A percentile compares a stretch with the other conserved stretches of the same genome.
Conservation (phyloP, 768 basidiomycete species). For the Leucocoprinus leucothites region DNA sequence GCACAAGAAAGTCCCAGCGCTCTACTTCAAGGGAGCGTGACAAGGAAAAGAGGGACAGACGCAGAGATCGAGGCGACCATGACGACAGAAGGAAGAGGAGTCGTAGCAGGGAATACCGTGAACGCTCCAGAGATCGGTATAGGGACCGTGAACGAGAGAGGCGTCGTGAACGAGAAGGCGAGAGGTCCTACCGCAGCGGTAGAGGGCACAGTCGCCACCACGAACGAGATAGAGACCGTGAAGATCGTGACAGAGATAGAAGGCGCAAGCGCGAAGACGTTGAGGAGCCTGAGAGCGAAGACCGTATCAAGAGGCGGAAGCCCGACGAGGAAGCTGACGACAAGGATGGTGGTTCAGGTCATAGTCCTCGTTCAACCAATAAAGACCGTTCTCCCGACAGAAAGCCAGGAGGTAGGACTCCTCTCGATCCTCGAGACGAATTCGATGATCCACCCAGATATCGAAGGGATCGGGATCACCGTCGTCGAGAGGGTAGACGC, state of each 20-base stretch:
- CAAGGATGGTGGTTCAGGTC: conserved; percentile 37
- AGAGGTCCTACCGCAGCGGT: conserved; percentile 45
- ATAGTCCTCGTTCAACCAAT: conserved; percentile 52
- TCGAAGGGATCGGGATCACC: conserved; percentile 31
- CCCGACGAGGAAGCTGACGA: conserved; percentile 51
- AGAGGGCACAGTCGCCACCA: conserved; percentile 44
- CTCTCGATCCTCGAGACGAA: conserved; percentile 58
- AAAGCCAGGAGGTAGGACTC: conserved; percentile 44
- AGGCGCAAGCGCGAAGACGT: conserved; percentile 40
- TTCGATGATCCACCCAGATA: conserved; percentile 51
- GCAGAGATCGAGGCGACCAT: conserved; percentile 49
- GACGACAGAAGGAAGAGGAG: conserved; percentile 62
- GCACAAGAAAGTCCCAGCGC: conserved; percentile 67
- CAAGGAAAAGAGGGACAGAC: conserved; percentile 49
- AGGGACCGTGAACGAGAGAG: conserved; percentile 49
- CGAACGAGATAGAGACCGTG: conserved; percentile 53
- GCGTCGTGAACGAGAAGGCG: conserved; percentile 49
- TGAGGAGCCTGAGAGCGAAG: conserved; percentile 31
- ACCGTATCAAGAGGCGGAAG: conserved; percentile 61
- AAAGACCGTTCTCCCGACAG: conserved; percentile 43
- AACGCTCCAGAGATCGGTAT: conserved; percentile 54
- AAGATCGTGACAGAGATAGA: conserved; percentile 51
- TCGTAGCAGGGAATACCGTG: conserved; percentile 60
- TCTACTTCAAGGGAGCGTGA: conserved; percentile 61
- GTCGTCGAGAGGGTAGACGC: conserved; percentile 33